phyloP scores from a whole-genome alignment of 2,329 filamentous ascomycete species.

The Cercospora nicotianae region DNA sequence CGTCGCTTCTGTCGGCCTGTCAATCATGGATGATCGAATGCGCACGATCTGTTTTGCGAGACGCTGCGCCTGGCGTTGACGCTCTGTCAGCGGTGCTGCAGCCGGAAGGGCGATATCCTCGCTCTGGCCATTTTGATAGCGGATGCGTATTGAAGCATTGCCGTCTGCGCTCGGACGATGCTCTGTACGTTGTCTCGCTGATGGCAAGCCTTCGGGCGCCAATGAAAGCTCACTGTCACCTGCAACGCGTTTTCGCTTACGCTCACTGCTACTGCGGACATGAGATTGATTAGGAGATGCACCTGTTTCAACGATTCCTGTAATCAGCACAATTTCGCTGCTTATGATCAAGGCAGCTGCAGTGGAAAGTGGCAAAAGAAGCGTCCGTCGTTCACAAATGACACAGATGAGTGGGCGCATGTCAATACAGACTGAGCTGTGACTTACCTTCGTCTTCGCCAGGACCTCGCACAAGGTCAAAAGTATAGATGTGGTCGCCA shows the following conservation, averaged over 20 bases:
- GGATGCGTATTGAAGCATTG: slow-evolving; percentile 55
- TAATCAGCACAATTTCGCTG: background rate
- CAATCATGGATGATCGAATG: slow-evolving; percentile 57
- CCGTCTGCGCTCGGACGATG: slow-evolving; percentile 37
- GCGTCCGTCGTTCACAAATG: background rate
- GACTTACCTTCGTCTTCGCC: slow-evolving; percentile 43
- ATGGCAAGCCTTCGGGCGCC: slow-evolving; percentile 40
- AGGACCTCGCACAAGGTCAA: slow-evolving; percentile 59
- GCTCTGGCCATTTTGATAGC: slow-evolving; percentile 60
- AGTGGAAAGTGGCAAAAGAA: background rate
- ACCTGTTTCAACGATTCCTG: background rate
- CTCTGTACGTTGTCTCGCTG: slow-evolving; percentile 52
- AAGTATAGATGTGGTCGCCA: slow-evolving; percentile 59
- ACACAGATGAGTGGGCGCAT: background rate
- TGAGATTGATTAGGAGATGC: background rate
- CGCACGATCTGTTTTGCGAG: slow-evolving; percentile 58
- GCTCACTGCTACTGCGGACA: slow-evolving; percentile 36
- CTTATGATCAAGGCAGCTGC: background rate
- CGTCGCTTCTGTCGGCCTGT: slow-evolving; percentile 43
- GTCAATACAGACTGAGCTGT: slow-evolving; percentile 9
- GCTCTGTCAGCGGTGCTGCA: slow-evolving; percentile 45
- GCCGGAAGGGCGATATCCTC: slow-evolving; percentile 56
- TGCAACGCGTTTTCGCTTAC: slow-evolving; percentile 60
- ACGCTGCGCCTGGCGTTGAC: slow-evolving; percentile 55
- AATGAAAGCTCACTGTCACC: slow-evolving; percentile 42